These are phyloP conservation scores for Saccharum spontaneum DNA, from an alignment of 176 grass and related monocot species.

Conservation along the genomic window DNA sequence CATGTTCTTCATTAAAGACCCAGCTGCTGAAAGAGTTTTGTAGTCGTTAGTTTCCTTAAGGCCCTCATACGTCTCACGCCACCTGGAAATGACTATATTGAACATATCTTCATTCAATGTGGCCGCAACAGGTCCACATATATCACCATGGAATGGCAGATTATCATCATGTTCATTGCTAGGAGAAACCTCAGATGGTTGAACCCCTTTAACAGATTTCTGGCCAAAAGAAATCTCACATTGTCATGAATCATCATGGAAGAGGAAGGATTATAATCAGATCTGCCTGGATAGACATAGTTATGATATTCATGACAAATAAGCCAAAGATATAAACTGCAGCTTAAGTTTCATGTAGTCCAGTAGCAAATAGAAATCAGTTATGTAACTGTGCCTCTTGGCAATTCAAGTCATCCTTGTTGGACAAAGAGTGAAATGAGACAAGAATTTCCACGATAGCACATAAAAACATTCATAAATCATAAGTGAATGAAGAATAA, in stretches of 20 bases:
- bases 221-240: conserved; percentile 41
- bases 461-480: conserved; percentile 19
- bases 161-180: conserved; percentile 29
- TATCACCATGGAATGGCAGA: conserved; percentile 58
- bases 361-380: conserved; percentile 22
- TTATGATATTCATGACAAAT: conserved; percentile 24
- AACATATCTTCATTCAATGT: conserved; percentile 93
- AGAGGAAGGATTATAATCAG: conserved; percentile 11
- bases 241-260: conserved; percentile 16
- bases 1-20: conserved; percentile 90
- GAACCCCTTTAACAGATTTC: conserved; percentile 48
- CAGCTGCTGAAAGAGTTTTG: conserved; percentile 80
- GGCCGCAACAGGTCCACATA: conserved; percentile 89
- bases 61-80: conserved; percentile 78
- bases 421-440: neutral
- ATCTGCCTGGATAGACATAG: conserved; percentile 9
- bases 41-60: conserved; percentile 84
- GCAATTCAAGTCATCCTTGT: conserved; percentile 12
- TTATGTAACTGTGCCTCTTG: conserved; percentile 4
- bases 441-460: neutral
- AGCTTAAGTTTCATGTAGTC: conserved; percentile 8
- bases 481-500: conserved; percentile 23
- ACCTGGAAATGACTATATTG: conserved; percentile 78
- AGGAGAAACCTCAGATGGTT: conserved; percentile 51
- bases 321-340: neutral